A percentile compares a stretch with the other conserved stretches of the same genome.
These are phyloP conservation scores for Fusarium phyllophilum DNA, from an alignment of 2,329 filamentous ascomycete genomes.

Conservation along the genomic window DNA sequence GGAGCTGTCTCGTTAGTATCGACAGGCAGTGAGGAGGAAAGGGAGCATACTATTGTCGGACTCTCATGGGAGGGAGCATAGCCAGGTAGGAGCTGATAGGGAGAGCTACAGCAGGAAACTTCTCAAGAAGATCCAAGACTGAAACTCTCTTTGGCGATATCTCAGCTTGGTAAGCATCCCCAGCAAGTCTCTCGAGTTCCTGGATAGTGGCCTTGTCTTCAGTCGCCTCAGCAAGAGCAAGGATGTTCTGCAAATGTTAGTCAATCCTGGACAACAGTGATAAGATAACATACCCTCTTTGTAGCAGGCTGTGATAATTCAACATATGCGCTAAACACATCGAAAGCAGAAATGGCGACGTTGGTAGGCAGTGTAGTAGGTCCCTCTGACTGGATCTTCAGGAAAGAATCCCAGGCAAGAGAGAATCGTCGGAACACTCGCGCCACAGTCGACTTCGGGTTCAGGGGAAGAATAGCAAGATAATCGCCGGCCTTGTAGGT, in stretches of 20 bases:
- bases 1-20: conserved; percentile 53
- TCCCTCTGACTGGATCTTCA: conserved; percentile 66
- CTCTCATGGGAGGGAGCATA: conserved; percentile 80
- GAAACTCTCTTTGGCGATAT: conserved; percentile 68
- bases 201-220: conserved; percentile 55
- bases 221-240: conserved; percentile 59
- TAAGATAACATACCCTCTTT: conserved; percentile 61
- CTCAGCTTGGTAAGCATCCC: conserved; percentile 58
- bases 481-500: conserved; percentile 81
- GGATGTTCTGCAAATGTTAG: conserved; percentile 47
- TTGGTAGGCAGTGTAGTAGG: conserved; percentile 65
- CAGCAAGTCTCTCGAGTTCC: conserved; percentile 59
- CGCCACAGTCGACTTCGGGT: conserved; percentile 69
- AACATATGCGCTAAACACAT: conserved; percentile 75
- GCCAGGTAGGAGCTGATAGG: conserved; percentile 74
- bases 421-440: conserved; percentile 73
- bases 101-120: conserved; percentile 67
- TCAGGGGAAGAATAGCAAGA: conserved; percentile 77
- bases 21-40: not conserved
- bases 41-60: conserved; percentile 70
- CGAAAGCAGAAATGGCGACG: conserved; percentile 67
- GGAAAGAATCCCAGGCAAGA: conserved; percentile 74
- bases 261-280: not conserved
- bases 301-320: conserved; percentile 79
- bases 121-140: conserved; percentile 75